Percentiles rank a stretch among this genome's conserved stretches.
phyloP scores from a whole-genome alignment of 2,329 filamentous ascomycete genomes.

The Paramyrothecium roridum region DNA sequence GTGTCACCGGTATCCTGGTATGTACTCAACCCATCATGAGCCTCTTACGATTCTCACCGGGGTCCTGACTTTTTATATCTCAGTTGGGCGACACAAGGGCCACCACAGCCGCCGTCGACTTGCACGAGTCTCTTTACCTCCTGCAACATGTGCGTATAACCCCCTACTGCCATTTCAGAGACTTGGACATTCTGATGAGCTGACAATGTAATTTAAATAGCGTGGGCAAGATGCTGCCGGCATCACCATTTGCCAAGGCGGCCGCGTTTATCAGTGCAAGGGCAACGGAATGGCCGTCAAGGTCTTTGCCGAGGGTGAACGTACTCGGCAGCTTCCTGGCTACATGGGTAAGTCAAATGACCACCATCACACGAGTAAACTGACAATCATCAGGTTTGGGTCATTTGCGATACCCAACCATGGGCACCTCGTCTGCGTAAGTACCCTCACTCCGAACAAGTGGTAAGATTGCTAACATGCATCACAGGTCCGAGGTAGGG shows the following conservation, averaged over 20 bases:
- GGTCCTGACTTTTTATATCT: neutral
- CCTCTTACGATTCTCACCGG: neutral
- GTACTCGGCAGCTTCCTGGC: conserved; percentile 59
- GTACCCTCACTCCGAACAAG: conserved; percentile 5
- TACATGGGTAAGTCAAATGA: conserved; percentile 61
- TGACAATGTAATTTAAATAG: conserved; percentile 32
- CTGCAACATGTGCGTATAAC: conserved; percentile 48
- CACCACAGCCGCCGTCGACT: conserved; percentile 54
- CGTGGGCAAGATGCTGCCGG: conserved; percentile 86
- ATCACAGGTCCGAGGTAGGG: too few relatives aligned
- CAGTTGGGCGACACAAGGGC: conserved; percentile 30
- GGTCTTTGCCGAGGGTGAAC: conserved; percentile 78
- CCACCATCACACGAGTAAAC: neutral
- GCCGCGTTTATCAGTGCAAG: conserved; percentile 85
- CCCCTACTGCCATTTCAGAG: conserved; percentile 7
- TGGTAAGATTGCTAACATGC: neutral
- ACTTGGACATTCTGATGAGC: conserved; percentile 13
- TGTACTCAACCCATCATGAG: neutral
- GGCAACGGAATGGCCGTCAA: conserved; percentile 71
- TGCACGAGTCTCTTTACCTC: conserved; percentile 70
- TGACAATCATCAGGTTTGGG: too few relatives aligned
- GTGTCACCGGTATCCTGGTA: conserved; percentile 6
- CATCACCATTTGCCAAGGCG: conserved; percentile 74
- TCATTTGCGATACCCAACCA: conserved; percentile 86
- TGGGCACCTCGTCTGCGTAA: conserved; percentile 65